Evolutionary conservation across 2,329 filamentous ascomycete genomes (phyloP), one percentile per base, ranked within the genome.

Genomic region (Metarhizium guizhouense): DNA sequence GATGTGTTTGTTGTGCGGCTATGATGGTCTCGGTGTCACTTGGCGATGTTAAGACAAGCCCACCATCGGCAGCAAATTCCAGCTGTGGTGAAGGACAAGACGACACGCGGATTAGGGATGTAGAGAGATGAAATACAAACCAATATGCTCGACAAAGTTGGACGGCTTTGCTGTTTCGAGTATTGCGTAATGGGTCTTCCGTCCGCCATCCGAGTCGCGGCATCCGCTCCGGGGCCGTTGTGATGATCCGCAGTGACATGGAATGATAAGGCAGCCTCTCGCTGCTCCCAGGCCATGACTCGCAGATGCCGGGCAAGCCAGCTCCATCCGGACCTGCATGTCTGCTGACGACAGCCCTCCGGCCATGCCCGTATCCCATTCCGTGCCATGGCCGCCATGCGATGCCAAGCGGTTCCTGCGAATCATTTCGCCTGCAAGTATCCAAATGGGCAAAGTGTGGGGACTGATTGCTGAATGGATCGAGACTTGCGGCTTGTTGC

Each of bases 381-480:
- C 25, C 25, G 25, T 25, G 25, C 25, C 25, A 25, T 25, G 25
- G 25, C 25, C 25, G 25, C 25, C 25, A 25, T 25, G 25, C 25
- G 25, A 25, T 25, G 25, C 25, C 25, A 25, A 1, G 25, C 25
- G 6, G 18, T 13, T n/a, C 25, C 47, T 51, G 47, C 47, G 53
- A 51, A 55, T 47, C 53, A 55, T 51, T 32, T 30, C 38, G 45
- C 13, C 25, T 29, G 10, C 14, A 14, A n/a, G 14, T 16, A 16
- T 52, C 56, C 52, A 57, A 56, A 56, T 10, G 47, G 54, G 51
- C 52, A 52, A 56, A 16, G 4, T 10, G 36, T 4, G 50, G 20
- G 13, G 25, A 5, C n/a, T 25, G 14, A 47, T 2, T 51, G 49
- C 30, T 32, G 16, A 18, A 25, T 36, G n/a, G 11, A 32, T 2